A percentile compares a stretch with the other conserved stretches of the same genome.
Evolutionary conservation across 257 asterid genomes (phyloP).

Genomic region (Eucommia ulmoides): DNA sequence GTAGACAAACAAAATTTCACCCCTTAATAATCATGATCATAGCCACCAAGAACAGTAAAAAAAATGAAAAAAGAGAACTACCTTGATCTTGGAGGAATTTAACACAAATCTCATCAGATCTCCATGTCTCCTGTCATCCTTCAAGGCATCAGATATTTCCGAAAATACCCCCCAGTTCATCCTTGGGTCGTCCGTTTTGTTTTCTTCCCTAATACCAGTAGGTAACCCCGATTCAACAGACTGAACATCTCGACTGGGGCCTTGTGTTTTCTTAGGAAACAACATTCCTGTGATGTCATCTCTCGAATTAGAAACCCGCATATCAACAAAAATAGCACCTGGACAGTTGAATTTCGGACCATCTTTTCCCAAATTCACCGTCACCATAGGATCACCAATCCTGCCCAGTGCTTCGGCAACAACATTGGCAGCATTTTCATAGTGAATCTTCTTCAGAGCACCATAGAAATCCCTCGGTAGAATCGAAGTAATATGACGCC

Average conservation of each 20-base stretch:
- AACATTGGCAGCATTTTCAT: neutral
- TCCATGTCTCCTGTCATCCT: neutral
- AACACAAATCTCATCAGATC: neutral
- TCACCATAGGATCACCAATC: constrained; percentile 38
- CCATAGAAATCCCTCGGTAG: constrained; percentile 28
- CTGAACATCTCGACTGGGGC: neutral
- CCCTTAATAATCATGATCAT: neutral
- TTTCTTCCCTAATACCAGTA: neutral
- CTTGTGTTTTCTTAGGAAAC: constrained; percentile 18
- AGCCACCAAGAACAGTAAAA: neutral
- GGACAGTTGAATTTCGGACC: constrained; percentile 7
- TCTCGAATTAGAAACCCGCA: constrained; percentile 11
- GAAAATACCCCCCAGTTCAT: constrained; percentile 20
- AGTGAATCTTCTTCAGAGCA: constrained; percentile 10
- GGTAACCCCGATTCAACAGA: constrained; percentile 1
- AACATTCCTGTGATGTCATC: constrained; percentile 19
- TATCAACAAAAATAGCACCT: constrained; percentile 25
- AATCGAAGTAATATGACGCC: constrained; percentile 4
- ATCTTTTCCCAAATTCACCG: constrained; percentile 15
- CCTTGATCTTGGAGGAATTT: constrained; percentile 19
- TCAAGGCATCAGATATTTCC: constrained; percentile 10
- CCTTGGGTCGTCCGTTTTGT: constrained; percentile 4
- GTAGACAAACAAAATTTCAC: neutral
- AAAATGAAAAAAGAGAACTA: constrained; percentile 7
- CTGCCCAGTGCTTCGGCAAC: constrained; percentile 31